Evolutionary conservation across 352 stramenopile species (phyloP).

Genomic region (Aphanomyces astaci): DNA sequence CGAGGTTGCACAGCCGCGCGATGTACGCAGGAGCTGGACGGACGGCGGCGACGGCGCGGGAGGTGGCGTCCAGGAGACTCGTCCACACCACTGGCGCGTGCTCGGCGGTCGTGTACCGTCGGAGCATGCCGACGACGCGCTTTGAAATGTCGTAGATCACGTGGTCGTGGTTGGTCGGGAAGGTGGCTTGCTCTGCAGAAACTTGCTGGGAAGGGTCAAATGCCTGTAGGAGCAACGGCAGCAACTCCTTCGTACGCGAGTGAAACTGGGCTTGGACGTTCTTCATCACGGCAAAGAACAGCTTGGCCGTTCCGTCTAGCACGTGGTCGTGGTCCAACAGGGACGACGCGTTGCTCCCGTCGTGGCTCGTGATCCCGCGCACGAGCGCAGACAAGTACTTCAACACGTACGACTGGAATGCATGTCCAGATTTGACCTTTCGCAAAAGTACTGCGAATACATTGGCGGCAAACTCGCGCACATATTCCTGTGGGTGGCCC

Average conservation of each 20-base stretch:
- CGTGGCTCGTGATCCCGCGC: constrained; percentile 38
- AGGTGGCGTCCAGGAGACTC: background rate
- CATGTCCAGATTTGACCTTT: constrained; percentile 63
- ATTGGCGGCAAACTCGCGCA: constrained; percentile 85
- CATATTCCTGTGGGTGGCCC: constrained; percentile 72
- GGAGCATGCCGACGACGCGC: constrained; percentile 60
- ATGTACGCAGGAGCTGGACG: background rate
- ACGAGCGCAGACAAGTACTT: constrained; percentile 70
- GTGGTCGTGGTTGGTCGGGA: constrained; percentile 25
- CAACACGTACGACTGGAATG: constrained; percentile 70
- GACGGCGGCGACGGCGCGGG: background rate
- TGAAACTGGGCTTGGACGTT: constrained; percentile 83
- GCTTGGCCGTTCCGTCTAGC: constrained; percentile 75
- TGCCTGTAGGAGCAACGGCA: constrained; percentile 58
- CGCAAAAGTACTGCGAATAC: constrained; percentile 78
- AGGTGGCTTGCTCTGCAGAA: too few species aligned
- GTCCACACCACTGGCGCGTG: constrained; percentile 38
- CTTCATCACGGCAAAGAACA: constrained; percentile 74
- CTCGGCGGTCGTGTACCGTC: constrained; percentile 60
- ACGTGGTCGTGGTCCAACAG: constrained; percentile 46
- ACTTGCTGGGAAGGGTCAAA: too few species aligned
- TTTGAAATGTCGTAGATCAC: constrained; percentile 61
- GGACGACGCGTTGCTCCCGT: background rate
- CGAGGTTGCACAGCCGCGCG: constrained; percentile 3
- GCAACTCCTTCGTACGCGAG: constrained; percentile 72